Percentiles rank a stretch among this genome's conserved stretches.
Evolutionary conservation across 2,329 filamentous ascomycete species (phyloP).

Genomic region (Aspergillus proliferans): DNA sequence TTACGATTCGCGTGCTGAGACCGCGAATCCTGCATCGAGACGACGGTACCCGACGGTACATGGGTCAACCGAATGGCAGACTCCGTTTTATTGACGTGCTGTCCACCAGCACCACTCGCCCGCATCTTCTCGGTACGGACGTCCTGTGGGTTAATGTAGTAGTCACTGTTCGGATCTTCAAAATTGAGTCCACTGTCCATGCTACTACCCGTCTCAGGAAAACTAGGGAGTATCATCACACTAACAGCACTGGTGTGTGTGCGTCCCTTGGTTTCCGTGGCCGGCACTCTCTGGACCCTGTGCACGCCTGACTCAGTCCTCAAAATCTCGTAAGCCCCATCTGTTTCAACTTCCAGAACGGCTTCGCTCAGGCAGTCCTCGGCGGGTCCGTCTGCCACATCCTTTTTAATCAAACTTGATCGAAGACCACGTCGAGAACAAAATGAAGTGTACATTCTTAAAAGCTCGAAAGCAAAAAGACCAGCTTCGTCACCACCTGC

Average conservation of each 20-base stretch:
- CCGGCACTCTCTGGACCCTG: conserved; percentile 85
- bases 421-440: conserved; percentile 65
- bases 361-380: conserved; percentile 76
- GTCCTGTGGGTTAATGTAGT: conserved; percentile 79
- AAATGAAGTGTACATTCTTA: conserved; percentile 82
- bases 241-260: conserved; percentile 91
- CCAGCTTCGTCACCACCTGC: conserved; percentile 87
- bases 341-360: conserved; percentile 71
- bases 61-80: conserved; percentile 91
- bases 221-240: conserved; percentile 83
- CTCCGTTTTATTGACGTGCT: conserved; percentile 98
- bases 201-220: conserved; percentile 52
- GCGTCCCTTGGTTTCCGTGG: conserved; percentile 82
- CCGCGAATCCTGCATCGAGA: conserved; percentile 86
- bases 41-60: conserved; percentile 74
- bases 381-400: conserved; percentile 60
- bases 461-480: conserved; percentile 78
- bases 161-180: conserved; percentile 82
- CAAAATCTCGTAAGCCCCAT: conserved; percentile 73
- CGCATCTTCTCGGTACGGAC: conserved; percentile 85
- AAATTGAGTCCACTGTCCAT: conserved; percentile 54
- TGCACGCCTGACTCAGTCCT: conserved; percentile 90
- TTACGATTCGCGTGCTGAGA: conserved; percentile 87
- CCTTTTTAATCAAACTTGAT: conserved; percentile 69
- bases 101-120: conserved; percentile 83